Percentiles rank a stretch among this genome's conserved stretches.
Conservation (phyloP, 305 asterid genomes). For the Fraxinus nigra region DNA sequence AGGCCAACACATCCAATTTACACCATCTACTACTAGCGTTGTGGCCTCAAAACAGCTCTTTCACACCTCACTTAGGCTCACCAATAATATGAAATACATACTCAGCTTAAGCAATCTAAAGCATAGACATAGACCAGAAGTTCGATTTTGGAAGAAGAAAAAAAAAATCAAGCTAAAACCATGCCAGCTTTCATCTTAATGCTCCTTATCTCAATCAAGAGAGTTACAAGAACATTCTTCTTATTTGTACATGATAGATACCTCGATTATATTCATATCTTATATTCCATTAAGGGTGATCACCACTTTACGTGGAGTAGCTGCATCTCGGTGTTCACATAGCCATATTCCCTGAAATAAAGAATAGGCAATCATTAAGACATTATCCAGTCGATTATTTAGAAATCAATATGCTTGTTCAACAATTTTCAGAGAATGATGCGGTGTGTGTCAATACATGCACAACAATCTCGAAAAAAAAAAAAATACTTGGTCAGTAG, state of each 20-base stretch:
- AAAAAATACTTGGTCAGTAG: neutral
- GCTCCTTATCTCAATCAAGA: neutral
- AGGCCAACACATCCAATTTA: neutral
- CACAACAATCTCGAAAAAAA: neutral
- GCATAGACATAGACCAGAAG: neutral
- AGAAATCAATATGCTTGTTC: neutral
- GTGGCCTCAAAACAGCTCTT: neutral
- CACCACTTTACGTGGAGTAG: constrained; percentile 74
- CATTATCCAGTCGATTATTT: neutral
- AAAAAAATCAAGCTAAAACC: neutral
- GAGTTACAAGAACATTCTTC: neutral
- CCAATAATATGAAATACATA: neutral
- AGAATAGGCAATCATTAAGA: neutral
- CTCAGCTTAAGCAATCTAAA: neutral
- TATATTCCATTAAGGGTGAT: constrained; percentile 81
- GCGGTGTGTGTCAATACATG: neutral
- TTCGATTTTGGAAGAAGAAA: neutral
- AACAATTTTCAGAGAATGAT: neutral
- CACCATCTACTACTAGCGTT: neutral
- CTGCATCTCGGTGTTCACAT: constrained; percentile 92
- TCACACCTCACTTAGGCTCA: neutral
- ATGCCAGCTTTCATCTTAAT: neutral
- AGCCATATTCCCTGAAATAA: constrained; percentile 87
- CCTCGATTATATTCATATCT: constrained; percentile 8
- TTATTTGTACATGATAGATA: neutral